phyloP scores from a whole-genome alignment of 345 rosid species.

The Moricandia moricandioides region DNA sequence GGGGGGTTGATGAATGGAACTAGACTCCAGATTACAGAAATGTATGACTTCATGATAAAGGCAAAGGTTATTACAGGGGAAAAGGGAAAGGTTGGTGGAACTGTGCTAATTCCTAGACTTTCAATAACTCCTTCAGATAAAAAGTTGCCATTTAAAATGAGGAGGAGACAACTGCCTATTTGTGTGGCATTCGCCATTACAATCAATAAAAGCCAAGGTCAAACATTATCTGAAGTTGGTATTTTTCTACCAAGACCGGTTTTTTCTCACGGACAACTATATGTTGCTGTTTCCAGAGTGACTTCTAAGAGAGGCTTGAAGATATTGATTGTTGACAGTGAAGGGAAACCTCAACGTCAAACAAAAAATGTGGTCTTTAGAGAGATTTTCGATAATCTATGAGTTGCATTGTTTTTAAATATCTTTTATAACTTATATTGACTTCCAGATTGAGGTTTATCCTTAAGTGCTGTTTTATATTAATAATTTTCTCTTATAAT shows the following conservation, averaged over 20 bases:
- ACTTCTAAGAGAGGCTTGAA: neutral
- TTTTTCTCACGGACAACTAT: neutral
- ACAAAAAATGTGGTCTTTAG: neutral
- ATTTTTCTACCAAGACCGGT: neutral
- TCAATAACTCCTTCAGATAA: neutral
- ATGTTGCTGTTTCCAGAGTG: neutral
- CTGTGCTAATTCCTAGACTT: neutral
- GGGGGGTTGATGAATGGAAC: neutral
- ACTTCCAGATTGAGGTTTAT: no score
- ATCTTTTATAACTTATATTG: no score
- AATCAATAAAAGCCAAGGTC: neutral
- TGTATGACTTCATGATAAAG: no score
- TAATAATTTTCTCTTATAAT: no score
- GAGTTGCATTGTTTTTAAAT: neutral
- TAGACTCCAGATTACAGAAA: no score
- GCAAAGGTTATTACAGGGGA: no score
- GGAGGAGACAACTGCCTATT: neutral
- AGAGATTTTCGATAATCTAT: neutral
- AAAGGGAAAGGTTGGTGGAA: no score
- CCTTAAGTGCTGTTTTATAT: no score
- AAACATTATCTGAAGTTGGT: neutral
- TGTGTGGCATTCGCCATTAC: neutral
- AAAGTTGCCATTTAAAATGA: neutral
- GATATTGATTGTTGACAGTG: neutral
- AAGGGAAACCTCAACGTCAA: neutral